Base-by-base conservation (phyloP, 1,284 basidiomycete species). In the Boletus sp. region DNA sequence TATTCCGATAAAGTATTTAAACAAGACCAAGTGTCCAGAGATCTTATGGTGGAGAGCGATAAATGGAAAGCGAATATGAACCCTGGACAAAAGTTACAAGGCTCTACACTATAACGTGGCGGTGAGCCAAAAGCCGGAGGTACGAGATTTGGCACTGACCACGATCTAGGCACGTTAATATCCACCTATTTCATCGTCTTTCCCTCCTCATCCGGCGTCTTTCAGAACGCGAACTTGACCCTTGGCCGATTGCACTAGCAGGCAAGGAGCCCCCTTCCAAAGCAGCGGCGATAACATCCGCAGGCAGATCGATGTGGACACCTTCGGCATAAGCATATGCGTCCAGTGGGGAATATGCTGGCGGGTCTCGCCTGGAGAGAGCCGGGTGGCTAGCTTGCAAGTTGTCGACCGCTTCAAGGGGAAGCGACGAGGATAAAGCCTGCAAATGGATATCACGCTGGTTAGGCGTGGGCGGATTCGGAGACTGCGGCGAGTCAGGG, bases 341-440 rank as follows among this genome's bases (percentile, higher is more conserved):
- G 59, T 91, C 88, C 57, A 91, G 65, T 16, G 88, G 88, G 8
- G 88, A 90, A 67, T 91, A 91, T 19, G 84, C 85, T 20, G 88
- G 88, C 23, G 88, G 88, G 51, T 84, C 83, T 50, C 79, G 73
- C 56, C 77, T 72, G 41, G 69, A 69, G 30, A 75, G 48, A 13
- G 68, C 55, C 20, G 60, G 50, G 19, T 53, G 55, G 25, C 17
- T 36, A 41, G 48, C 51, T 48, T 54, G 53, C 25, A 56, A 53
- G 32, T 47, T 33, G 38, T 65, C 56, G 27, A 30, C 43, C 23
- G 17, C 23, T 27, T 54, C 57, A 64, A 68, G 36, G 53, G 61
- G 39, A 66, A 58, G 51, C 65, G 70, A 54, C 62, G 73, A 62
- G 8, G 62, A 47, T 66, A 79, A 71, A 42, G 85, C 78, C 70